Evolutionary conservation across 2,329 filamentous ascomycete species (phyloP).

Genomic region (Aspergillus ruber): DNA sequence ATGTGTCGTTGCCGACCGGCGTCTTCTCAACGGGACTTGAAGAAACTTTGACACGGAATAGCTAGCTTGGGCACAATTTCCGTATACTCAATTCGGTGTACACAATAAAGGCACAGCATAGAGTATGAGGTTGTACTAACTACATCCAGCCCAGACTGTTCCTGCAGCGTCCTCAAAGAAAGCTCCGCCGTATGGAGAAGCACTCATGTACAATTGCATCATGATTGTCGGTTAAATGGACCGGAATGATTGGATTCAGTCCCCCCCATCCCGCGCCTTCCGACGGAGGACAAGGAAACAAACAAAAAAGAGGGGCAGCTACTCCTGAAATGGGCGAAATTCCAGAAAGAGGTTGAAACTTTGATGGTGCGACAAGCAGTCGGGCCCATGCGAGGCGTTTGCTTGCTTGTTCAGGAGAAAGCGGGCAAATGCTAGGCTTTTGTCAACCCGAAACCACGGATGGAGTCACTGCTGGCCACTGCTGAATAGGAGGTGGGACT

Average conservation of each 20-base stretch:
- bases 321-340: constrained; percentile 1
- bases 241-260: background rate
- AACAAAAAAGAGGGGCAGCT: background rate
- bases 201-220: background rate
- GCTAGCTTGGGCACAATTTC: no score
- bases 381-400: background rate
- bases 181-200: background rate
- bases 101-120: no score
- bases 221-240: background rate
- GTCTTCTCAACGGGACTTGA: no score
- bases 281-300: background rate
- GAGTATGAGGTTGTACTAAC: background rate
- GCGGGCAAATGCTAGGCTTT: background rate
- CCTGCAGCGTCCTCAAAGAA: background rate
- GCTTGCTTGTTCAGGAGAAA: background rate
- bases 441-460: background rate
- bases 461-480: background rate
- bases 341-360: constrained; percentile 1
- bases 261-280: background rate
- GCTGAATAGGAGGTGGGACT: background rate
- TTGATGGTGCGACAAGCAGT: background rate
- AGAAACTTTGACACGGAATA: no score
- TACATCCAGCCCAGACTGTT: background rate
- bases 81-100: no score
- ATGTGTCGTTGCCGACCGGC: no score